Evolutionary conservation across 441 rosid species (phyloP).

Genomic region (Raphanus hybrid): DNA sequence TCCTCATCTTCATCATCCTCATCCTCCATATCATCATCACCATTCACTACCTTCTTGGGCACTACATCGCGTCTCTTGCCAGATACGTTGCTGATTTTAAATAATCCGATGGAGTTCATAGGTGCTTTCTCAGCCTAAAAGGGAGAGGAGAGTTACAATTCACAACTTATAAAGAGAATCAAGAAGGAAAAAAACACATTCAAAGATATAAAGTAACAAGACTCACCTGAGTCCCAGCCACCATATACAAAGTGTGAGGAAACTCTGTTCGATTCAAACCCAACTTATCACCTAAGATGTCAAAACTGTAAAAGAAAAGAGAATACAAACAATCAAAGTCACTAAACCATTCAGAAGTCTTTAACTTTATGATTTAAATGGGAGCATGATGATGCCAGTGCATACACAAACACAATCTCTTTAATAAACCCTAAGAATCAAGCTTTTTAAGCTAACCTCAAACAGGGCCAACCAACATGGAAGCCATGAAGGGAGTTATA

Average conservation of each 20-base stretch:
- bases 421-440: too few relatives aligned
- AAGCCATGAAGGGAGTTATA: too few relatives aligned
- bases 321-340: too few relatives aligned
- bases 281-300: too few relatives aligned
- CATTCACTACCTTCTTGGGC: conserved; percentile 49
- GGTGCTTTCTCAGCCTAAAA: conserved; percentile 80
- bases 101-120: conserved; percentile 80
- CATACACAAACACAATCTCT: too few relatives aligned
- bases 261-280: too few relatives aligned
- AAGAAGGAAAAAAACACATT: neutral
- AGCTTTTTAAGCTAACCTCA: too few relatives aligned
- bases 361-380: too few relatives aligned
- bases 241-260: too few relatives aligned
- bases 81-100: conserved; percentile 71
- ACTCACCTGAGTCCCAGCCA: neutral
- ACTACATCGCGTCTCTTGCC: conserved; percentile 83
- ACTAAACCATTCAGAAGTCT: too few relatives aligned
- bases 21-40: conserved; percentile 54
- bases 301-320: neutral
- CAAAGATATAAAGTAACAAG: conserved; percentile 33
- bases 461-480: too few relatives aligned
- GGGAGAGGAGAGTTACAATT: neutral
- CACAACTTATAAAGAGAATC: neutral
- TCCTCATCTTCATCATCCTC: conserved; percentile 19
- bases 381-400: too few relatives aligned